Conservation (phyloP, 805 yeast species). For the Saturnispora sekii region DNA sequence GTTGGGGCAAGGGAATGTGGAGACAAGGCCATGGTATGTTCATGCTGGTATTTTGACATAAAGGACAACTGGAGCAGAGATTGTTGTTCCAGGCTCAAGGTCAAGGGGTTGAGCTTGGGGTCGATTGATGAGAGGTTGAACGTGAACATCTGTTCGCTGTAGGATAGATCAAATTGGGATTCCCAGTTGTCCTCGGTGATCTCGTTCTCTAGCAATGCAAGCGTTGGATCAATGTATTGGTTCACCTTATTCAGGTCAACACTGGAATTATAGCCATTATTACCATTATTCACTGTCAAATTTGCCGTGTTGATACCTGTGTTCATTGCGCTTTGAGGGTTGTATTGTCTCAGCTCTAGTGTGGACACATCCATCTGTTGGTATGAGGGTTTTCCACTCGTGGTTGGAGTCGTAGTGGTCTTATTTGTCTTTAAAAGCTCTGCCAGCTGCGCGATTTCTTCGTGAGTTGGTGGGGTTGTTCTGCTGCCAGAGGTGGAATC, state of each 20-base stretch:
- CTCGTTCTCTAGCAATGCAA: conserved; percentile 11
- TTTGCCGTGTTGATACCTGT: background rate
- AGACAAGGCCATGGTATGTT: conserved; percentile 12
- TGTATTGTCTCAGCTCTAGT: conserved; percentile 7
- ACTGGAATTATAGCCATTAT: conserved; percentile 1
- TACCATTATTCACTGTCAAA: conserved; percentile 4
- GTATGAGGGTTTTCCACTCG: conserved; percentile 9
- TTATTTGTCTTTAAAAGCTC: conserved; percentile 10
- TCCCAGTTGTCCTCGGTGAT: conserved; percentile 9
- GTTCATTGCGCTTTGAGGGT: conserved; percentile 1
- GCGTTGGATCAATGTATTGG: conserved; percentile 12
- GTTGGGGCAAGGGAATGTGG: conserved; percentile 12
- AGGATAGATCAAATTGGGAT: conserved; percentile 13
- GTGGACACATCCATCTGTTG: conserved; percentile 9
- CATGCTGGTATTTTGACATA: conserved; percentile 16
- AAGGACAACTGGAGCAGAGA: conserved; percentile 15
- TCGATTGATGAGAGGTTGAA: conserved; percentile 18
- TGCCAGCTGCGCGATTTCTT: conserved; percentile 14
- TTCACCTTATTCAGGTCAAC: conserved; percentile 5
- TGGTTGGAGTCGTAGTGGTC: conserved; percentile 5
- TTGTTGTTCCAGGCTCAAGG: conserved; percentile 17
- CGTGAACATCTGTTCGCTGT: conserved; percentile 14
- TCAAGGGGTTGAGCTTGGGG: conserved; percentile 17
- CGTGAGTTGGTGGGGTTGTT: conserved; percentile 13
- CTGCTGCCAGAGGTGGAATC: conserved; percentile 14